Percentiles rank a stretch among this genome's conserved stretches.
These are phyloP conservation scores for Chrysoporthe deuterocubensis DNA, from an alignment of 2,329 filamentous ascomycete genomes.

Conservation along the genomic window DNA sequence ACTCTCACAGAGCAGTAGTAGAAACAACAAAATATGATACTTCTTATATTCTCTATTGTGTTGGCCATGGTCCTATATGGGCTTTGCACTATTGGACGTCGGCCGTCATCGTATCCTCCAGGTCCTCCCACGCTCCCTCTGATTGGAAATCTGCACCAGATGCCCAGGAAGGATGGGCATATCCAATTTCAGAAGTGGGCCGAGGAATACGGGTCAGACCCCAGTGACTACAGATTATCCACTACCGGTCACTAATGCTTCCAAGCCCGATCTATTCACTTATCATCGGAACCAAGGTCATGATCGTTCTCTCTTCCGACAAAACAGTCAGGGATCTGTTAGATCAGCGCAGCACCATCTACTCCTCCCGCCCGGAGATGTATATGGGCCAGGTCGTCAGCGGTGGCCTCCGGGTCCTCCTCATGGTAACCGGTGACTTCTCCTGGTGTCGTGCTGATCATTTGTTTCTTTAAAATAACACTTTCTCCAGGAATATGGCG, in stretches of 20 bases:
- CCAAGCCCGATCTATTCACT: slow-evolving; percentile 49
- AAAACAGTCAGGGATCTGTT: slow-evolving; percentile 54
- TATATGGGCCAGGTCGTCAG: slow-evolving; percentile 10
- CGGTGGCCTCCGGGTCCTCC: slow-evolving; percentile 7
- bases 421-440: slow-evolving; percentile 9
- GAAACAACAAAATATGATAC: not conserved
- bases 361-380: slow-evolving; percentile 47
- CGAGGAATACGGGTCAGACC: slow-evolving; percentile 45
- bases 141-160: slow-evolving; percentile 56
- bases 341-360: slow-evolving; percentile 54
- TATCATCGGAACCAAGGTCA: slow-evolving; percentile 51
- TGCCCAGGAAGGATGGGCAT: slow-evolving; percentile 47
- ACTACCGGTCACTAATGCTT: slow-evolving; percentile 27
- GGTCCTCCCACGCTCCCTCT: slow-evolving; percentile 56
- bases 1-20: not conserved
- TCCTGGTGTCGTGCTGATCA: not conserved
- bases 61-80: slow-evolving; percentile 12
- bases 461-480: not conserved
- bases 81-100: slow-evolving; percentile 31
- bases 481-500: slow-evolving; percentile 37
- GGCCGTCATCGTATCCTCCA: slow-evolving; percentile 44
- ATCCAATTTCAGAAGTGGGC: slow-evolving; percentile 58
- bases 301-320: slow-evolving; percentile 52
- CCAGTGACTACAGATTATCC: not conserved
- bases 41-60: not conserved